Evolutionary conservation across 495 filamentous ascomycete genomes (phyloP), one percentile per base, ranked within the genome.

Genomic region (Xylaria curta): DNA sequence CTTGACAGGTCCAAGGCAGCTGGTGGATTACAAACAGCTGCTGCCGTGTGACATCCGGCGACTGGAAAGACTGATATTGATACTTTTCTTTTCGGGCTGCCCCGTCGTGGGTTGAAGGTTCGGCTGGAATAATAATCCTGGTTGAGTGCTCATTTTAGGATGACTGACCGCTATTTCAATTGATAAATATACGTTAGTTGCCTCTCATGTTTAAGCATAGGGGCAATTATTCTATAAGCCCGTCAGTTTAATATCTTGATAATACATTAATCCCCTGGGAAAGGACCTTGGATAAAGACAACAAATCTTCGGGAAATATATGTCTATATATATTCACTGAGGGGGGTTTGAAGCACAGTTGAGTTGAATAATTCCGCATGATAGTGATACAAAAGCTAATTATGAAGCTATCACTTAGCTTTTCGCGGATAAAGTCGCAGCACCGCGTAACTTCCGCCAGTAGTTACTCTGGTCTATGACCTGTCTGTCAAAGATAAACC

Each of bases 401-500:
- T 19, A 3, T 38, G 36, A 28, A 21, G 31, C 21, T 42, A 51
- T 21, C 24, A 17, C 13, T 59, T 44, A 60, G 28, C 40, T 19
- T 54, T 70, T 64, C n/a, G 47, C 26, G 26, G 24, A 15, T 31
- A 56, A 56, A 15, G 13, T 31, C 4, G 44, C 44, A 12, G 79
- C 76, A 6, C 76, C 77, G 13, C 78, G 42, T 13, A 75, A 68
- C 38, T 33, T 76, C 67, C 84, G 74, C 78, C 76, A 78, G 47
- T 75, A 70, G 74, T 88, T 87, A 73, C 81, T 82, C 28, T 74
- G 73, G 56, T 82, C 79, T 7, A 87, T 65, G 42, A 85, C 71
- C 21, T 71, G 74, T 38, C 73, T 73, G 69, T 87, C 86, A 63
- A 88, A 82, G 26, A 84, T 74, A 79, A 84, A 87, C 84, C 85